Base-by-base conservation (phyloP, 1,284 basidiomycete species). In the Ustilago trichophora region DNA sequence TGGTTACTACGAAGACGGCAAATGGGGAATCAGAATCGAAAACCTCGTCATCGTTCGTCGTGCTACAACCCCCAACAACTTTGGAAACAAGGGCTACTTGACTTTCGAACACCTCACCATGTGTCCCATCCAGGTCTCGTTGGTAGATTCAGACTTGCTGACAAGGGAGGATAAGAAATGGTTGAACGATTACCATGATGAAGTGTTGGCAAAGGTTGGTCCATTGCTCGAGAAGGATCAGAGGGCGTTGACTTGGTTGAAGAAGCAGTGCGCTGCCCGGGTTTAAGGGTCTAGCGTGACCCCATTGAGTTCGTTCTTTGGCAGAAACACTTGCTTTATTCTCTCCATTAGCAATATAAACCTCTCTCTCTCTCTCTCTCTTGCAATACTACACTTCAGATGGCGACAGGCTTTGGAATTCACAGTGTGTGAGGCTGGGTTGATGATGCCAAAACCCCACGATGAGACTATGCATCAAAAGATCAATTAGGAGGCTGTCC, bases 1-100 rank as follows among this genome's bases (percentile, higher is more conserved):
- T 0, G 95, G 93, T 3, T 98, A 91, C 82, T 98, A 92, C 82
- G 88, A 88, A 15, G 93, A 97, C 74, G 95, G 93, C 6, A 84
- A 87, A 56, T 98, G 90, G 79, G 95, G 95, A 3, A 92, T 98
- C 70, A 88, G 95, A 3, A 93, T 96, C 73, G 95, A 98, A 83
- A 93, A 88, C 80, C 54, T 81, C 8, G 69, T 78, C 40, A 70
- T 75, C 41, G 75, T 74, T 12, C 50, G 52, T 9, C 67, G 55
- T 31, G 78, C 72, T 18, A 59, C 64, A 29, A 93, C 92, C 1
- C 87, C 85, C 6, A 87, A 93, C 80, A 91, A 92, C 79, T 97
- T 94, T 81, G 92, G 91, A 4, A 86, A 87, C 41, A 76, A 76
- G 42, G 69, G 72, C 13, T 77, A 71, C 41, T 40, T 76, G 21